Evolutionary conservation across 202 grass and related monocot species (phyloP), one percentile per base, ranked within the genome.

Genomic region (Panicum hallii): DNA sequence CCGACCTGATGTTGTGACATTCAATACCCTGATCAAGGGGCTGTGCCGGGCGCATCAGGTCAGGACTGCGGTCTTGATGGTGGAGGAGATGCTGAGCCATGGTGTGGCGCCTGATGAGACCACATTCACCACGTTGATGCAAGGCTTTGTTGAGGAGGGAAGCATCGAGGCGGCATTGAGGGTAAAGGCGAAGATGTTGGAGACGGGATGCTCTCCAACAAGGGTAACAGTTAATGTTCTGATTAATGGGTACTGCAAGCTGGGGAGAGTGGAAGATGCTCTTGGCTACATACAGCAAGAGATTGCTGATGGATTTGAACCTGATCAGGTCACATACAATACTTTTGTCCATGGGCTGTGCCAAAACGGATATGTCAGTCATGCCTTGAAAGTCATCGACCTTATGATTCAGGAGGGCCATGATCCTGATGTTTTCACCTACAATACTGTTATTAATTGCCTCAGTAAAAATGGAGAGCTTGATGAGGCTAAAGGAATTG

Each of bases 131-230:
- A 91, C 92, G 0, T 55, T 97, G 71, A 93, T 97, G 88, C 84
- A 93, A 81, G 95, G 95, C 2, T 97, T 93, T 87, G 74, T 94
- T 58, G 88, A 94, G 75, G 88, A 91, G 71, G 95, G 88, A 50
- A 97, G 88, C 50, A 91, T 94, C n/a, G 80, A 93, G 52, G 84
- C 83, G 4, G 95, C 92, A n/a, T 74, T 97, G 55, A 84, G 88
- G 72, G 84, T 97, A 48, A 94, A 93, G 67, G 58, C 70, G 3
- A 93, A 78, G 73, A 94, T 94, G 92, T 8, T 81, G 72, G 90
- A 91, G 72, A 58, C 72, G 53, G 90, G 89, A 34, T 91, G 87
- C 72, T 84, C 64, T 1, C 89, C 85, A 1, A 90, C 92, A 1
- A 91, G 77, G 70, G 71, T 93, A 53, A 93, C 90, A 0, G 87